Percentiles rank a stretch among this genome's conserved stretches.
Conservation (phyloP, 2,329 filamentous ascomycete species). For the Aureobasidium melanogenum region DNA sequence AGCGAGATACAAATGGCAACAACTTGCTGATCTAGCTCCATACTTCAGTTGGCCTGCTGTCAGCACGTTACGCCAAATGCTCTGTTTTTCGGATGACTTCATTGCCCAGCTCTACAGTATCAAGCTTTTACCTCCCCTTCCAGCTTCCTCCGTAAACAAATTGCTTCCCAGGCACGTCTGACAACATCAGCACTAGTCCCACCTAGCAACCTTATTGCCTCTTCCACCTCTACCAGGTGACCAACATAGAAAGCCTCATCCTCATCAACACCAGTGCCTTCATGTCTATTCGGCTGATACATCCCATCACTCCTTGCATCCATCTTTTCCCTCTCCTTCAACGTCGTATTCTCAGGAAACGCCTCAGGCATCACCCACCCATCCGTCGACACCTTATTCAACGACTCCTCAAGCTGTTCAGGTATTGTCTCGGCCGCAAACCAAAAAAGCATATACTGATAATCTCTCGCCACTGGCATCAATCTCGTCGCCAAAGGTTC, state of each 20-base stretch:
- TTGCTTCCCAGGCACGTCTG: conserved; percentile 34
- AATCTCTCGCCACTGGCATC: conserved; percentile 26
- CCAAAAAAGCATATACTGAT: conserved; percentile 38
- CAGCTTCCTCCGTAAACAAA: conserved; percentile 29
- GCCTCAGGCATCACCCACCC: neutral
- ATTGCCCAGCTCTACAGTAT: neutral
- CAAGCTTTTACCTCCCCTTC: conserved; percentile 15
- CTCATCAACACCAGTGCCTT: conserved; percentile 40
- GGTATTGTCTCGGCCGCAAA: conserved; percentile 39
- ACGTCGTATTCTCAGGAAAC: conserved; percentile 28
- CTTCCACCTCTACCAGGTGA: conserved; percentile 33
- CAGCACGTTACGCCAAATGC: too few relatives aligned
- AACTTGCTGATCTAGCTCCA: too few relatives aligned
- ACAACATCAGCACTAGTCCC: conserved; percentile 38
- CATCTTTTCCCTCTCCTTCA: conserved; percentile 30
- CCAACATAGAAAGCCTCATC: conserved; percentile 38
- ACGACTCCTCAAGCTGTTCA: neutral
- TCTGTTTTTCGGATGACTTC: too few relatives aligned
- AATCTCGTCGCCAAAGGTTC: conserved; percentile 41
- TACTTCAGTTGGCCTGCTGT: too few relatives aligned
- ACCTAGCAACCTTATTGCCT: conserved; percentile 33
- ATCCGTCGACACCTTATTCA: neutral
- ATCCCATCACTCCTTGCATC: conserved; percentile 33
- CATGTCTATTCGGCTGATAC: conserved; percentile 38
- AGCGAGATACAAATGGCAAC: too few relatives aligned